phyloP scores from a whole-genome alignment of 176 grass and related monocot genomes.

The Zoysia japonica region DNA sequence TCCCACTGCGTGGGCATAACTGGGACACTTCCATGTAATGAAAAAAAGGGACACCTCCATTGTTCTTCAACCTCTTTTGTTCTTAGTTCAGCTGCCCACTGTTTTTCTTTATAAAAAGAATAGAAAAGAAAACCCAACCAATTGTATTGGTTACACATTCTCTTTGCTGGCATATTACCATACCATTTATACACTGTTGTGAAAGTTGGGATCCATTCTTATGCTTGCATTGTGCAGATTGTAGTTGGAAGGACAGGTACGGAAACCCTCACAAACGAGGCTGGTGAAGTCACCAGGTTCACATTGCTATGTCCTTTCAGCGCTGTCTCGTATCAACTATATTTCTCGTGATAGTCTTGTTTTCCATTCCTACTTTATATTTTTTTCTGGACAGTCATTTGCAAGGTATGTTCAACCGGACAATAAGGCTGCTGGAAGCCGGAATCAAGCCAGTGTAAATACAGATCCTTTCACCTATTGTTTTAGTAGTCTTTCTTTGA shows the following conservation, averaged over 20 bases:
- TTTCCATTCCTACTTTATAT: not conserved
- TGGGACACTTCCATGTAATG: not conserved
- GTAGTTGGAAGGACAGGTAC: constrained; percentile 88
- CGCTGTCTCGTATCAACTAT: not conserved
- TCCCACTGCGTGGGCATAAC: not conserved
- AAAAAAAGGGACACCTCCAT: not conserved
- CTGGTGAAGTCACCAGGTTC: constrained; percentile 93
- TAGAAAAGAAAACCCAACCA: not conserved
- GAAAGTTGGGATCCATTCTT: constrained; percentile 15
- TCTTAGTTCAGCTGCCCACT: not conserved
- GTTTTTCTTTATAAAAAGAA: not conserved
- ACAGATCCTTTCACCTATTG: constrained; percentile 16
- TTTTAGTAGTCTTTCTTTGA: constrained; percentile 16
- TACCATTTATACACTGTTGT: not conserved
- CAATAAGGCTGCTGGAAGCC: constrained; percentile 88
- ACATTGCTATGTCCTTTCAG: constrained; percentile 14
- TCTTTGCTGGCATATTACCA: not conserved
- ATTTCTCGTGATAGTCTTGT: not conserved
- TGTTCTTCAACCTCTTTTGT: not conserved
- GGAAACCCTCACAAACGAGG: constrained; percentile 95
- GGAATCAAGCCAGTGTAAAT: constrained; percentile 97
- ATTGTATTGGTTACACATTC: not conserved
- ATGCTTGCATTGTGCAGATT: constrained; percentile 62
- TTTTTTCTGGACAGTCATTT: constrained; percentile 58
- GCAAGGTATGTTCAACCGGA: constrained; percentile 96